phyloP scores from a whole-genome alignment of 106 monocot genomes.

The Dendrobium officinale region DNA sequence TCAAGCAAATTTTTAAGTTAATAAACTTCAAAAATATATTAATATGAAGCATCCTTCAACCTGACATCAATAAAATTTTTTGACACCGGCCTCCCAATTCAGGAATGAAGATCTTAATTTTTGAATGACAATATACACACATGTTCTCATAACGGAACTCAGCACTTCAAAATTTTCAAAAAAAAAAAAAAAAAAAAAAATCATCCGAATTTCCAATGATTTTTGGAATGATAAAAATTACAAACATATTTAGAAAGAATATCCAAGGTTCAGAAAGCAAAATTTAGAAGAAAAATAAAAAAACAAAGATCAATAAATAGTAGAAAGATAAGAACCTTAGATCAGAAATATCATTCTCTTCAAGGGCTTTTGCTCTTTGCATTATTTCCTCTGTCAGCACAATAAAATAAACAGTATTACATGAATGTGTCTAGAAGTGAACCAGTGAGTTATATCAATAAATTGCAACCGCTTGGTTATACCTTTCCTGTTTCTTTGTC shows the following conservation, averaged over 20 bases:
- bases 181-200: background rate
- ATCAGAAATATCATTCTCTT: constrained; percentile 61
- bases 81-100: background rate
- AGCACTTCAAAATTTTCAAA: background rate
- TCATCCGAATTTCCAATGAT: background rate
- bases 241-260: background rate
- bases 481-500: constrained; percentile 87
- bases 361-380: constrained; percentile 56
- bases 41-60: background rate
- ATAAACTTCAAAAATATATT: background rate
- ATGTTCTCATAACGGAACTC: background rate
- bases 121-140: background rate
- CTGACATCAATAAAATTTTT: background rate
- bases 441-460: background rate
- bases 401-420: constrained; percentile 2
- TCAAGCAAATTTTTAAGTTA: background rate
- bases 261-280: background rate
- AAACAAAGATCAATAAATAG: constrained; percentile 2
- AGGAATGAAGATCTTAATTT: background rate
- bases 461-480: constrained; percentile 7
- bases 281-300: background rate
- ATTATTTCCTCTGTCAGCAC: constrained; percentile 59
- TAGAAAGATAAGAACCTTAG: constrained; percentile 33
- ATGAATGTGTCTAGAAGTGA: background rate
- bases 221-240: background rate